These are phyloP conservation scores for Cystobasidium sp. DNA, from an alignment of 1,284 basidiomycete genomes.

Conservation along the genomic window DNA sequence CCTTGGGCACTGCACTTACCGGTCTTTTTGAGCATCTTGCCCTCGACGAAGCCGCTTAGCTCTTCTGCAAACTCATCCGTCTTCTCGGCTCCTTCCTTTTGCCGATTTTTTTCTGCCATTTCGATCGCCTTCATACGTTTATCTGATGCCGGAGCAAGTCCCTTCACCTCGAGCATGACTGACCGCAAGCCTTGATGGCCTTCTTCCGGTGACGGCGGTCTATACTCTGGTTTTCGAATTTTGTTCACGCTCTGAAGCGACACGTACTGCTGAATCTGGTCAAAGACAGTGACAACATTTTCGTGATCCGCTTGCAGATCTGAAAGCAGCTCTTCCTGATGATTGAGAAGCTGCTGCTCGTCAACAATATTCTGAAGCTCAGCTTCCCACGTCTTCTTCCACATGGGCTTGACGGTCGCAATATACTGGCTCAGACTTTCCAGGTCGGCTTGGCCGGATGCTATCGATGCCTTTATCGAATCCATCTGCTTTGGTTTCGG, in stretches of 20 bases:
- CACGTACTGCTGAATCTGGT: constrained; percentile 64
- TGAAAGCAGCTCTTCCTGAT: constrained; percentile 85
- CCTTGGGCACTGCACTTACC: constrained; percentile 58
- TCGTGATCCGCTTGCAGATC: constrained; percentile 92
- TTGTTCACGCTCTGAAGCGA: constrained; percentile 36
- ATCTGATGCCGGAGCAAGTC: constrained; percentile 75
- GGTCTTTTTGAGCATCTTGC: constrained; percentile 87
- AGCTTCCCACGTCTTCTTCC: constrained; percentile 98
- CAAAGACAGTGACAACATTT: constrained; percentile 79
- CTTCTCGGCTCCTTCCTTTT: constrained; percentile 70
- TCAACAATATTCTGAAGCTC: constrained; percentile 96
- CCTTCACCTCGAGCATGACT: constrained; percentile 84
- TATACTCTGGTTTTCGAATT: constrained; percentile 58
- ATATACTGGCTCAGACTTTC: constrained; percentile 82
- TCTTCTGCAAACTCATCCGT: constrained; percentile 82
- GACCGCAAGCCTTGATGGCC: constrained; percentile 67
- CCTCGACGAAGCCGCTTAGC: constrained; percentile 76
- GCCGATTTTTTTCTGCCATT: constrained; percentile 75
- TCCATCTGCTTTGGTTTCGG: constrained; percentile 67
- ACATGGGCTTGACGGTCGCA: constrained; percentile 87
- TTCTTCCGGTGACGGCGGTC: constrained; percentile 60
- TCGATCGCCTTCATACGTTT: constrained; percentile 84
- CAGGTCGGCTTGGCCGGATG: constrained; percentile 71
- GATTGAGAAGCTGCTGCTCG: constrained; percentile 90
- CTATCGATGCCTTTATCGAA: constrained; percentile 74